Conservation (phyloP, 1,139 yeast genomes). For the Waltiozyma sp. region DNA sequence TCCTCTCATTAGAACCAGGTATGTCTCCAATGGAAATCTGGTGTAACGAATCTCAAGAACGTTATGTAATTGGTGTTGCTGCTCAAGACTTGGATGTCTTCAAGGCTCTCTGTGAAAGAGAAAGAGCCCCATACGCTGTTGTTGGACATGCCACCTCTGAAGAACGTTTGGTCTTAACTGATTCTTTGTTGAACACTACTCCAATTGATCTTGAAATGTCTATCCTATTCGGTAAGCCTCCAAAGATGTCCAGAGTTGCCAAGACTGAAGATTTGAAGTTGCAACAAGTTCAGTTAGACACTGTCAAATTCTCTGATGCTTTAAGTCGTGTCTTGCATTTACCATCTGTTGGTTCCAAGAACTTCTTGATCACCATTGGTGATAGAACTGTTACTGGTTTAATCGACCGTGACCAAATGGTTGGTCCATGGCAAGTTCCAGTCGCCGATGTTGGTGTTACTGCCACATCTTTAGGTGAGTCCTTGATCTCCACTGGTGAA, state of each 20-base stretch:
- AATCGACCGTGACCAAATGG: conserved; percentile 96
- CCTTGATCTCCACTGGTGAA: conserved; percentile 72
- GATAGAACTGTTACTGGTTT: conserved; percentile 95
- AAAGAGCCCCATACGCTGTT: conserved; percentile 92
- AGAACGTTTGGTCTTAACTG: conserved; percentile 72
- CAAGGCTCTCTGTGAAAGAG: conserved; percentile 78
- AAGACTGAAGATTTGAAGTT: conserved; percentile 50
- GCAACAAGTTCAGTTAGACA: conserved; percentile 33
- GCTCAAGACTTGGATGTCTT: conserved; percentile 67
- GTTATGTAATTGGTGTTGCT: conserved; percentile 89
- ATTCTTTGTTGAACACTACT: conserved; percentile 59
- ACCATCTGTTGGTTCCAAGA: conserved; percentile 94
- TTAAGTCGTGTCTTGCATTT: conserved; percentile 72
- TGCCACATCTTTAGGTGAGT: conserved; percentile 75
- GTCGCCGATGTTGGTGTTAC: conserved; percentile 99
- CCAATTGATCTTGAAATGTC: conserved; percentile 97
- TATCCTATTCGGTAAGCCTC: conserved; percentile 94
- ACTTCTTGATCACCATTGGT: conserved; percentile 91
- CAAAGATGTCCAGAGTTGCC: conserved; percentile 83
- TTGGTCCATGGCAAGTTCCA: conserved; percentile 99
- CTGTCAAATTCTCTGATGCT: conserved; percentile 46
- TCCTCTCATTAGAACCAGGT: conserved; percentile 88
- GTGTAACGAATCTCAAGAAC: conserved; percentile 99
- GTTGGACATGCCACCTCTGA: conserved; percentile 92
- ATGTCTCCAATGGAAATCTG: conserved; percentile 99